Base-by-base conservation (phyloP, 2,329 filamentous ascomycete species). In the Trichothecium roseum region DNA sequence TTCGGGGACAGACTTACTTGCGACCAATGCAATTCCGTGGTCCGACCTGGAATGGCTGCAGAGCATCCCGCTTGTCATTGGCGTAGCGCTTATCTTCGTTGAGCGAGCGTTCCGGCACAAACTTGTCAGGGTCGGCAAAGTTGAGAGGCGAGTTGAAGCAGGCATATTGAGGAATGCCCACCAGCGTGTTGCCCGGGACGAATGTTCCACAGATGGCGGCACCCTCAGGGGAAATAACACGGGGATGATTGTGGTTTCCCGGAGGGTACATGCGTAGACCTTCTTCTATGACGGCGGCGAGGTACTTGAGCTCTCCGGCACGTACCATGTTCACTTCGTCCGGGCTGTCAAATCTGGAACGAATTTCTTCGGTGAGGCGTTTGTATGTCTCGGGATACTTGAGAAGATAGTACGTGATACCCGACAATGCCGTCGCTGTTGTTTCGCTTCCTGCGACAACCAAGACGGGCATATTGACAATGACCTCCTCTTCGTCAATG, bases 281-380 rank as follows among this genome's bases (percentile, higher is more conserved):
- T 45, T 66, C 63, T 3, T 62, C 49, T 10, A 66, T 40, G 28
- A 48, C 52, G 5, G 60, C 62, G 12, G 51, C 42, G 31, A 64
- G 14, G 18, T 34, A 48, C 3, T 45, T 34, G 0, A 64, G 42
- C 6, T 46, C 42, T 30, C 45, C 41, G 4, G 55, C 48, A 4
- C 49, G 51, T 2, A 40, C 34, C 9, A 60, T 43, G 10, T 46
- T 52, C 34, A 67, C 65, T 5, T 64, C 55, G 2, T 55, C 48
- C 24, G 56, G 51, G 0, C 36, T 42, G 4, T 45, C 36, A 36
- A 64, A 37, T 14, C 18, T n/a, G 10, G 20, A 12, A 7, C 36
- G 30, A n/a, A 37, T n/a, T 42, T 68, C 64, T 1, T 49, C 26
- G 4, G 46, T 49, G 15, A 64, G 34, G 34, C 47, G 59, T 10